Base-by-base conservation (phyloP, 225 moss, liverwort and hornwort genomes). In the Straminergon stramineum region DNA sequence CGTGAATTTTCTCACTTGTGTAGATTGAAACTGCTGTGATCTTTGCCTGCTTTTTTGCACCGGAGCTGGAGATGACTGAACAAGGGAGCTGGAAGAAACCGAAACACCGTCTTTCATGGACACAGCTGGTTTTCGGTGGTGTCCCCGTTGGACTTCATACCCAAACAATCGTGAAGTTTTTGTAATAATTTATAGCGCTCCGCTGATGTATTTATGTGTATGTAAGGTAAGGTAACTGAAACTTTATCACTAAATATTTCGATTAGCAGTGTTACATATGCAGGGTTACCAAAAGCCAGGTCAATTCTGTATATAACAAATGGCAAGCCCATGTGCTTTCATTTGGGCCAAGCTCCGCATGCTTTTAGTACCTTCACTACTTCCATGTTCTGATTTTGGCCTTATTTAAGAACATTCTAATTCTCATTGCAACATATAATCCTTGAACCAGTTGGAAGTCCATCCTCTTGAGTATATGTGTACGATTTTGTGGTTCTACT, bases 21-120 rank as follows among this genome's bases (percentile, higher is more conserved):
- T 89, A 89, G 77, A 48, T 86, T 87, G 73, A 65, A 84, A 79
- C 74, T 84, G 80, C 65, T 84, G 71, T 73, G 90, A 85, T 82
- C 81, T 75, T 60, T 61, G 75, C 73, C 66, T 68, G 41, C 43
- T 85, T 73, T 73, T 82, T 88, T 58, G 51, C 51, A 73, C 78
- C 12, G n/a, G 85, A 86, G 88, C 52, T 52, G 73, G 88, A 88
- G 88, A 58, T 86, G 48, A 83, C 77, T 71, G 64, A 83, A 56
- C 65, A 31, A 79, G 73, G 21, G 83, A 79, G 74, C 57, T 67
- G 70, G 56, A 70, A 85, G 71, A 65, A 65, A 77, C 68, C 37
- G 69, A 74, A 71, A 52, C 68, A 30, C 61, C 17, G 53, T 76
- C 51, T 39, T 79, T 39, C 65, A 62, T 83, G 88, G 78, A 90